A percentile compares a stretch with the other conserved stretches of the same genome.
Conservation (phyloP, 2,329 filamentous ascomycete species). For the Macroventuria anomochaeta region DNA sequence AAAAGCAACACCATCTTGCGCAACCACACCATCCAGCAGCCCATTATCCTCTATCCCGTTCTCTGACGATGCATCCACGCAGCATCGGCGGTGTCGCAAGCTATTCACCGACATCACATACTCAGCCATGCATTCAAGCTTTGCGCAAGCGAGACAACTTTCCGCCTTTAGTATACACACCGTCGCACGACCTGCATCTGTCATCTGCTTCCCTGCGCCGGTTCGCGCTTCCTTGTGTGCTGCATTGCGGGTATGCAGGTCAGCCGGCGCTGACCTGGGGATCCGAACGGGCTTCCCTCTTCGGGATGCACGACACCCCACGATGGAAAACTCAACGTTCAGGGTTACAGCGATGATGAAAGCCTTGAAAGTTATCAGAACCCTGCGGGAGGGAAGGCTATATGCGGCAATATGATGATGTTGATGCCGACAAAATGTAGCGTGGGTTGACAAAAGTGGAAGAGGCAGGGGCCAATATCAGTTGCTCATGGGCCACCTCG, state of each 20-base stretch:
- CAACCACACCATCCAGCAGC: neutral
- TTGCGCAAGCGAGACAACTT: neutral
- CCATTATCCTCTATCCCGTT: too few species aligned
- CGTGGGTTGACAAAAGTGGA: neutral
- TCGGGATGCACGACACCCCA: neutral
- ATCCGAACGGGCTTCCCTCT: constrained; percentile 1
- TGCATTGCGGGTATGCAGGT: constrained; percentile 10
- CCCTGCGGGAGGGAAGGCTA: too few species aligned
- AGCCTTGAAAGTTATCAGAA: too few species aligned
- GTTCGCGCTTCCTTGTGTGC: neutral
- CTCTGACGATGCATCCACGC: neutral
- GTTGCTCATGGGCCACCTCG: too few species aligned
- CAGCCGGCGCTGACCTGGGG: constrained; percentile 11
- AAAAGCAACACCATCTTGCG: neutral
- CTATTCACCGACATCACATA: neutral
- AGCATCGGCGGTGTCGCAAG: neutral
- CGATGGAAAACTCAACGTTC: neutral
- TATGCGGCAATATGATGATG: neutral
- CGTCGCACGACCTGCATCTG: neutral
- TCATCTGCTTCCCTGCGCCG: neutral
- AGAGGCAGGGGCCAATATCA: neutral
- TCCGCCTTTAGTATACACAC: neutral
- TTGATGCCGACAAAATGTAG: neutral
- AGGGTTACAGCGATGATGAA: neutral
- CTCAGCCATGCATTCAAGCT: neutral